phyloP scores from a whole-genome alignment of 805 yeast species.

The Komagataella phaffii region DNA sequence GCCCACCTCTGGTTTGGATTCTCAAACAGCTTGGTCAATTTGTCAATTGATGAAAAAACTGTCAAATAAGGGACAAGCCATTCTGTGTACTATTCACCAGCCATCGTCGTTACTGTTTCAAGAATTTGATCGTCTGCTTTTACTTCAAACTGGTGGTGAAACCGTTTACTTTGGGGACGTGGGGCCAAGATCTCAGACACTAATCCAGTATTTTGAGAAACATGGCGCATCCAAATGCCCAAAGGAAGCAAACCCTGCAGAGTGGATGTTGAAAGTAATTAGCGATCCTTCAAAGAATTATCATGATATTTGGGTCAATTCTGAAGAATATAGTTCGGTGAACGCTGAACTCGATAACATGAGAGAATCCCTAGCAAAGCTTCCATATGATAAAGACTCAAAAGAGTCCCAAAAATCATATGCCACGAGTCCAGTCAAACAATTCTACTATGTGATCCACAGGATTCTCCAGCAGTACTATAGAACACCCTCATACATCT shows the following conservation, averaged over 20 bases:
- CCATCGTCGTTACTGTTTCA: conserved; percentile 61
- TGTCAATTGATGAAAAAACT: conserved; percentile 52
- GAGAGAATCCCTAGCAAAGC: conserved; percentile 36
- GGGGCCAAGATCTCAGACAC: conserved; percentile 45
- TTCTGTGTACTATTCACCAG: conserved; percentile 67
- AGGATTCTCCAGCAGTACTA: conserved; percentile 50
- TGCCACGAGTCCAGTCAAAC: conserved; percentile 30
- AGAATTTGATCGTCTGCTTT: conserved; percentile 53
- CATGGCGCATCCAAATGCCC: conserved; percentile 51
- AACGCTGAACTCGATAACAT: conserved; percentile 45
- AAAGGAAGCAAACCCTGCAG: conserved; percentile 52
- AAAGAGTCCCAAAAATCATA: conserved; percentile 21
- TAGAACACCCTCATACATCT: conserved; percentile 49
- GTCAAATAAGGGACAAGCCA: conserved; percentile 62
- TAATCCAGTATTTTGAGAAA: conserved; percentile 49
- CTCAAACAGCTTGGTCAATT: conserved; percentile 61
- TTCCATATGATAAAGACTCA: conserved; percentile 12
- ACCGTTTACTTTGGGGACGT: conserved; percentile 78
- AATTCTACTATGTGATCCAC: conserved; percentile 27
- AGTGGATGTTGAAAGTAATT: conserved; percentile 71
- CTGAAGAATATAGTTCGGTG: conserved; percentile 46
- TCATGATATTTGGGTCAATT: conserved; percentile 64
- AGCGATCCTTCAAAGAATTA: conserved; percentile 48
- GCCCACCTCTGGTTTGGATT: conserved; percentile 65
- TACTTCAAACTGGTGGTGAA: conserved; percentile 63